Percentiles rank a stretch among this genome's conserved stretches.
Conservation (phyloP, 108 stramenopile genomes). For the Conticribra weissflogii region DNA sequence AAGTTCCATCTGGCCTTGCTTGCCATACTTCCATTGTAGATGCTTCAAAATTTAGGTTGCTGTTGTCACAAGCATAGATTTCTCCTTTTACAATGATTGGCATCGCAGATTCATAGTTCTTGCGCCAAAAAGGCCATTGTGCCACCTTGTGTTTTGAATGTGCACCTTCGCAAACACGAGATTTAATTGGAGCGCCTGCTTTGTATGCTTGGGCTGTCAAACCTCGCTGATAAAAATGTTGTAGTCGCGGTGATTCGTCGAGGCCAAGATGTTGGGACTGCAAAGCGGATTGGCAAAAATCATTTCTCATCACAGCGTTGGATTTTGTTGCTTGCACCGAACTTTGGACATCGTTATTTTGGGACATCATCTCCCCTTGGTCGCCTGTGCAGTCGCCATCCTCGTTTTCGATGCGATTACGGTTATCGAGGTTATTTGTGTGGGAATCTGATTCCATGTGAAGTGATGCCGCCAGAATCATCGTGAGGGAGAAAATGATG, state of each 20-base stretch:
- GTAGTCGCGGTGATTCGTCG: not conserved
- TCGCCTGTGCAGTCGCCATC: too few species aligned
- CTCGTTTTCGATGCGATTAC: too few species aligned
- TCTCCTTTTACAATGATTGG: constrained; percentile 29
- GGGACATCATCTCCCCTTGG: too few species aligned
- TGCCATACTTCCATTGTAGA: constrained; percentile 66
- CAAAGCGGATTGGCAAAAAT: not conserved
- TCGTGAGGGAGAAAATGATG: too few species aligned
- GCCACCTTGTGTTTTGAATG: constrained; percentile 35
- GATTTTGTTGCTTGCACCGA: too few species aligned
- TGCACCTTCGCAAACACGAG: constrained; percentile 18
- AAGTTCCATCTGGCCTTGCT: constrained; percentile 64
- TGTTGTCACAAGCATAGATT: constrained; percentile 27
- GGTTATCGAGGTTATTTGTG: too few species aligned
- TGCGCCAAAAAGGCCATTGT: constrained; percentile 48
- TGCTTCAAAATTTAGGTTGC: not conserved
- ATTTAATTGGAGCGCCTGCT: constrained; percentile 55
- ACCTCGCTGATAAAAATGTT: constrained; percentile 8
- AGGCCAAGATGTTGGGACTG: not conserved
- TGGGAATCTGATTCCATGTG: too few species aligned
- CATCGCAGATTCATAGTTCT: constrained; percentile 8
- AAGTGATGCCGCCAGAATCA: too few species aligned
- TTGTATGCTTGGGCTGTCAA: constrained; percentile 66
- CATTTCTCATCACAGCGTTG: too few species aligned
- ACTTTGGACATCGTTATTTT: too few species aligned